A percentile compares a stretch with the other conserved stretches of the same genome.
These are phyloP conservation scores for Fraxinus sp. DNA, from an alignment of 305 asterid genomes.

Conservation along the genomic window DNA sequence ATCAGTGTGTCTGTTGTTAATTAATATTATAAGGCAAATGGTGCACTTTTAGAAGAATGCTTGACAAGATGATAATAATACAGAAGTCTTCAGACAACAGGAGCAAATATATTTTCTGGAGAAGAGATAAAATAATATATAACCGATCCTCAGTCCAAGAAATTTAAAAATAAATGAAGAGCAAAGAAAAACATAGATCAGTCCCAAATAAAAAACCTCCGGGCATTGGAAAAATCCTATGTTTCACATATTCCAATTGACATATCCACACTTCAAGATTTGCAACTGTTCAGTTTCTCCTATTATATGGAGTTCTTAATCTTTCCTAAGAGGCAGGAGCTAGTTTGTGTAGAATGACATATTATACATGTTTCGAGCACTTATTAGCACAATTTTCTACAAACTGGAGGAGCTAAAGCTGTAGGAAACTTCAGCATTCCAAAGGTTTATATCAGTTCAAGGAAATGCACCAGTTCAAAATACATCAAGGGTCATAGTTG, in stretches of 20 bases:
- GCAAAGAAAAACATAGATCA: slow-evolving; percentile 5
- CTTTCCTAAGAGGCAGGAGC: neutral
- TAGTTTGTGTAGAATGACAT: neutral
- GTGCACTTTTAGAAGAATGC: slow-evolving; percentile 9
- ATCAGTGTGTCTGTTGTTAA: neutral
- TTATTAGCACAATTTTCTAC: slow-evolving; percentile 6
- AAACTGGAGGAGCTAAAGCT: neutral
- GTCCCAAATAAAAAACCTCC: slow-evolving; percentile 16
- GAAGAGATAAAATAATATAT: slow-evolving; percentile 3
- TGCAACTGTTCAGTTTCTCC: neutral
- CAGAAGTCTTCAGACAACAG: slow-evolving; percentile 6
- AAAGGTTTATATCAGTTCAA: slow-evolving; percentile 17
- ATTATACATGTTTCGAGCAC: neutral
- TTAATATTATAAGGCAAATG: neutral
- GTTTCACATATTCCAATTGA: neutral
- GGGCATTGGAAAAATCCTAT: slow-evolving; percentile 6
- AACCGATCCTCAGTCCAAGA: neutral
- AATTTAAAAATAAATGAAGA: neutral
- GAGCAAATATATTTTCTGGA: slow-evolving; percentile 8
- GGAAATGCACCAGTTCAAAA: slow-evolving; percentile 8
- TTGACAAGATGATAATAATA: slow-evolving; percentile 2
- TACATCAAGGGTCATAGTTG: slow-evolving; percentile 7
- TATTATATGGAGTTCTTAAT: neutral
- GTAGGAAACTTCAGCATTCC: slow-evolving; percentile 19
- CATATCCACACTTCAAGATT: neutral